Conservation (phyloP, 2,329 filamentous ascomycete species). For the Epichloe elymi region DNA sequence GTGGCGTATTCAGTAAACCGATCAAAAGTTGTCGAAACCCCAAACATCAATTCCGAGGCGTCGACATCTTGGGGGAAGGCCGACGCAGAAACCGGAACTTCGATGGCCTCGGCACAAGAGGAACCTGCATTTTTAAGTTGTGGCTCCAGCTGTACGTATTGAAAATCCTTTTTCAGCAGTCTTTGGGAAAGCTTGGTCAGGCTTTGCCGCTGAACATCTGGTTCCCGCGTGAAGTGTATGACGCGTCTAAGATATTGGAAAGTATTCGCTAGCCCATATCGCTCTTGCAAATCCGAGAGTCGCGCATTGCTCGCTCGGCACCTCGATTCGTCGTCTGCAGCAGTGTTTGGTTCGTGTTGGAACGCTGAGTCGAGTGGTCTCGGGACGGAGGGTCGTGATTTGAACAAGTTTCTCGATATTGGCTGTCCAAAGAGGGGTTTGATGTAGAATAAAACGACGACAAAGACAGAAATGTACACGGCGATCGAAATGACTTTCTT, state of each 20-base stretch:
- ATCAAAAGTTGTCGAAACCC: slow-evolving; percentile 43
- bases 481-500: neutral
- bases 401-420: neutral
- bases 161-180: slow-evolving; percentile 24
- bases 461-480: neutral
- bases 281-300: slow-evolving; percentile 11
- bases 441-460: neutral
- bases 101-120: slow-evolving; percentile 33
- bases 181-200: slow-evolving; percentile 33
- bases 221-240: slow-evolving; percentile 32
- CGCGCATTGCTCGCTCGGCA: slow-evolving; percentile 1
- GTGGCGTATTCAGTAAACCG: slow-evolving; percentile 36
- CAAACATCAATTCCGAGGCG: slow-evolving; percentile 43
- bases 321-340: neutral
- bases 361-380: neutral
- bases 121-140: slow-evolving; percentile 21
- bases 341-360: neutral
- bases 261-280: slow-evolving; percentile 32
- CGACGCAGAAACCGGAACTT: slow-evolving; percentile 23
- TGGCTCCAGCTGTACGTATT: slow-evolving; percentile 31
- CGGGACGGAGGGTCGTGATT: neutral
- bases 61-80: slow-evolving; percentile 35
- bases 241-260: slow-evolving; percentile 44
- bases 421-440: neutral
- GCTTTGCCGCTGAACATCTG: slow-evolving; percentile 33